These are phyloP conservation scores for Petunia axillaris DNA, from an alignment of 257 asterid genomes.

Conservation along the genomic window DNA sequence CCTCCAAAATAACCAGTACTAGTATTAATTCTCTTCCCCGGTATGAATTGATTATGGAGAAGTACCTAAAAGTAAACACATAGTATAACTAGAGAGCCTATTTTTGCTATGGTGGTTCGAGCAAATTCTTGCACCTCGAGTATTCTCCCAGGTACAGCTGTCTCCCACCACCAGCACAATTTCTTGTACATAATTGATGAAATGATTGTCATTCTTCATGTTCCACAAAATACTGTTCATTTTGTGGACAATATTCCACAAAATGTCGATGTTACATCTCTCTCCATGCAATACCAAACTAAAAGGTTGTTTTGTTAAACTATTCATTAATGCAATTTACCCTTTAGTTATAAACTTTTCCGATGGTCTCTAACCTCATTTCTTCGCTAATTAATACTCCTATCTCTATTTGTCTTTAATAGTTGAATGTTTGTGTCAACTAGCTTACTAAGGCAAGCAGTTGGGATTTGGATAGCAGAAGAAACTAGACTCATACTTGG, in stretches of 20 bases:
- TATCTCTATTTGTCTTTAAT: too few species aligned
- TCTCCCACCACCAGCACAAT: not conserved
- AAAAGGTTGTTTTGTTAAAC: not conserved
- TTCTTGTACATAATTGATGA: conserved; percentile 1
- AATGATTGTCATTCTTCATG: not conserved
- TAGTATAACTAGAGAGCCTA: not conserved
- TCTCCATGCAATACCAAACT: not conserved
- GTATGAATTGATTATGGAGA: not conserved
- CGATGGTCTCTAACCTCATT: too few species aligned
- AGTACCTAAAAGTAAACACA: not conserved
- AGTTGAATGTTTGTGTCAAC: too few species aligned
- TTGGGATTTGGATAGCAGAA: not conserved
- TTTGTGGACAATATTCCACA: conserved; percentile 20
- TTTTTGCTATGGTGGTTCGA: not conserved
- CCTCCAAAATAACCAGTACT: conserved; percentile 25
- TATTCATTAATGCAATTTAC: not conserved
- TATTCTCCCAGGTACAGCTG: too few species aligned
- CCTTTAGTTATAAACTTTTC: too few species aligned
- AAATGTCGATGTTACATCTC: not conserved
- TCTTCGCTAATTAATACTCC: too few species aligned
- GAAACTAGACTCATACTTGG: too few species aligned
- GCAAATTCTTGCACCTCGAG: too few species aligned
- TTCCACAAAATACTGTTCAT: not conserved
- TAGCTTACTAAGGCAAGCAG: too few species aligned
- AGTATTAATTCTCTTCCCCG: not conserved